Evolutionary conservation across 768 basidiomycete genomes (phyloP), one percentile per base, ranked within the genome.

Genomic region (Pleurotus djamor): DNA sequence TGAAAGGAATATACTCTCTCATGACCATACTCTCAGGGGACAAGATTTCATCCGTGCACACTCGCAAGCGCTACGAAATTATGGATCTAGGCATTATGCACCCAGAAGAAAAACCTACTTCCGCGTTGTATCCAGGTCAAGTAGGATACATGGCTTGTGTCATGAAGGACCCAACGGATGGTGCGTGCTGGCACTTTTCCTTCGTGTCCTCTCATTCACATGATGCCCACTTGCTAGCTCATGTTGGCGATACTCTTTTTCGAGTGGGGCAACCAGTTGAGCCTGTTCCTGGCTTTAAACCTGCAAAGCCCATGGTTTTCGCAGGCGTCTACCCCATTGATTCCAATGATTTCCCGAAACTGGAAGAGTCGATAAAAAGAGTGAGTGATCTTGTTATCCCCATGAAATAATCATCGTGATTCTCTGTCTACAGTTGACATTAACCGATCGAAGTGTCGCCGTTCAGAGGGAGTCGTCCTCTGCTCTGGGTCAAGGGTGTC

Each of bases 161-260:
- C 68, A 98, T 99, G 96, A 99, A 98, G 71, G 91, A 97, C 65
- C 91, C 92, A 8, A 85, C 91, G 12, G 94, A 98, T 79, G 95
- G 95, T 94, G 58, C 45, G 68, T 44, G 34, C n/a, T 9, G 45
- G n/a, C 48, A 13, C 32, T 17, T 34, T 16, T 17, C 14, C 52
- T 28, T 33, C 17, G 49, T 58, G 57, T 43, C 8, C 2, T 33
- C 47, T 58, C 44, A 58, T 14, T 5, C 14, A 45, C 5, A 6
- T 21, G 28, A 13, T 28, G 21, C 21, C 37, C 28, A 56, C 49
- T 48, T 49, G 52, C 52, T 66, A 97, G 95, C 96, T 21, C 88
- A 91, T 68, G 88, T 98, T 62, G 97, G 97, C 45, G 97, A 99
- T 67, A 99, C 97, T 1, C 79, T 98, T 54, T 83, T 94, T 72